phyloP scores from a whole-genome alignment of 1,284 basidiomycete genomes.

The Apiotrichum brassicae region DNA sequence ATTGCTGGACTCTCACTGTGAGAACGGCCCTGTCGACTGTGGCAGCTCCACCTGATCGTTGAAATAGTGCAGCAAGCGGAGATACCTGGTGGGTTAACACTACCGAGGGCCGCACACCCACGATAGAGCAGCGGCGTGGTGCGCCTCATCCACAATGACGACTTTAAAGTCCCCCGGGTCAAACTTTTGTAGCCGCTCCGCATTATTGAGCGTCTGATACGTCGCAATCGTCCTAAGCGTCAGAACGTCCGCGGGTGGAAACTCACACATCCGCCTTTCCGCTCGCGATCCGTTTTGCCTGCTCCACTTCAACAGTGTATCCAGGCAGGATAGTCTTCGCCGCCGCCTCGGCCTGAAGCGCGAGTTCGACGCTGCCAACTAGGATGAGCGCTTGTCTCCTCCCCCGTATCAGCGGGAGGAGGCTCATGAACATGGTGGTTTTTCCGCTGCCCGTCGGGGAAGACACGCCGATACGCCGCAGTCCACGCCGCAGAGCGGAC shows the following conservation, averaged over 20 bases:
- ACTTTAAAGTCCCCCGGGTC: constrained; percentile 66
- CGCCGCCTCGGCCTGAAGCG: constrained; percentile 74
- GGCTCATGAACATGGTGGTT: constrained; percentile 80
- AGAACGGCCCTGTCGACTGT: constrained; percentile 17
- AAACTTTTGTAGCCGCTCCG: constrained; percentile 70
- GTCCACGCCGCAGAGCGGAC: constrained; percentile 58
- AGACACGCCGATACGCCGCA: constrained; percentile 80
- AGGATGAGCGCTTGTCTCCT: constrained; percentile 31
- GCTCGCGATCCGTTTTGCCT: constrained; percentile 67
- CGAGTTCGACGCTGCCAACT: constrained; percentile 59
- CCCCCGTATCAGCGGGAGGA: constrained; percentile 52
- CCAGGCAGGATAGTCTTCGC: constrained; percentile 57
- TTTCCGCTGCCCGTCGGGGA: constrained; percentile 89
- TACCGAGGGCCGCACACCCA: constrained; percentile 49
- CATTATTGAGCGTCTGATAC: constrained; percentile 74
- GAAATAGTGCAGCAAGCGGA: constrained; percentile 40
- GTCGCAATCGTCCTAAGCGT: constrained; percentile 74
- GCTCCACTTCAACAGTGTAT: constrained; percentile 84
- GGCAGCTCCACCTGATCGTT: constrained; percentile 34
- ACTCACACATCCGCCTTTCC: constrained; percentile 78
- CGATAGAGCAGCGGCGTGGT: constrained; percentile 89
- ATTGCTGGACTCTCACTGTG: constrained; percentile 8
- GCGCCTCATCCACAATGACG: constrained; percentile 87
- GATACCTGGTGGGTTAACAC: constrained; percentile 21
- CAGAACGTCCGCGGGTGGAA: neutral